Conservation (phyloP, 1,139 yeast genomes). For the Taphrina communis region DNA sequence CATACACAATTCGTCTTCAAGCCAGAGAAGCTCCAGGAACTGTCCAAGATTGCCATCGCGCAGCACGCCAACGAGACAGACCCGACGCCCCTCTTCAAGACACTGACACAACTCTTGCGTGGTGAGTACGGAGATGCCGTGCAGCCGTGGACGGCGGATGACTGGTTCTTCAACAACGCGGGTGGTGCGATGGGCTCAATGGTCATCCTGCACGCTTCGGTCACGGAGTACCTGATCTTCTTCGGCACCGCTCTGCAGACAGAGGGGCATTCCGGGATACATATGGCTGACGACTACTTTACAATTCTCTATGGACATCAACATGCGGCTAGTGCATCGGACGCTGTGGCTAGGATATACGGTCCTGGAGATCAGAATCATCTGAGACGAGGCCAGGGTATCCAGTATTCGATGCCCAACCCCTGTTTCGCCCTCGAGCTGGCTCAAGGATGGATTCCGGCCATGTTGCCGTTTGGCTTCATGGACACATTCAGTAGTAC, state of each 20-base stretch:
- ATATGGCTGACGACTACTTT: slow-evolving; percentile 95
- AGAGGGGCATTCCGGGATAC: slow-evolving; percentile 95
- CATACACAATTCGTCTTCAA: slow-evolving; percentile 54
- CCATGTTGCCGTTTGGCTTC: slow-evolving; percentile 96
- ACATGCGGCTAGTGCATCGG: slow-evolving; percentile 71
- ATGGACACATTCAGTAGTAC: slow-evolving; percentile 80
- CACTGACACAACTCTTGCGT: slow-evolving; percentile 65
- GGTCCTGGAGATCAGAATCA: slow-evolving; percentile 67
- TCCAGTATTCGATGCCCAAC: slow-evolving; percentile 84
- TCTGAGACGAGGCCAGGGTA: slow-evolving; percentile 69
- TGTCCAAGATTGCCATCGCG: slow-evolving; percentile 56
- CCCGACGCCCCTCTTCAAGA: slow-evolving; percentile 58
- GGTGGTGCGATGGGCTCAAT: slow-evolving; percentile 99
- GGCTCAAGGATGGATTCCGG: slow-evolving; percentile 97
- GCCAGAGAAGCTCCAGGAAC: slow-evolving; percentile 55
- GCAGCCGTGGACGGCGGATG: slow-evolving; percentile 71
- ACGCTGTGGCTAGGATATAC: slow-evolving; percentile 45
- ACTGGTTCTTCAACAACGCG: slow-evolving; percentile 96
- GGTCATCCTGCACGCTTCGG: slow-evolving; percentile 94
- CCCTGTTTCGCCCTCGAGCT: slow-evolving; percentile 81
- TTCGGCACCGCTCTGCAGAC: slow-evolving; percentile 91
- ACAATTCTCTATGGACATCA: slow-evolving; percentile 83
- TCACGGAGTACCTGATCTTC: slow-evolving; percentile 86
- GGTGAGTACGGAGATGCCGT: slow-evolving; percentile 70
- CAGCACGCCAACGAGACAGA: slow-evolving; percentile 66